These are phyloP conservation scores for Phanerodontia chrysosporium DNA, from an alignment of 768 basidiomycete species.

Conservation along the genomic window DNA sequence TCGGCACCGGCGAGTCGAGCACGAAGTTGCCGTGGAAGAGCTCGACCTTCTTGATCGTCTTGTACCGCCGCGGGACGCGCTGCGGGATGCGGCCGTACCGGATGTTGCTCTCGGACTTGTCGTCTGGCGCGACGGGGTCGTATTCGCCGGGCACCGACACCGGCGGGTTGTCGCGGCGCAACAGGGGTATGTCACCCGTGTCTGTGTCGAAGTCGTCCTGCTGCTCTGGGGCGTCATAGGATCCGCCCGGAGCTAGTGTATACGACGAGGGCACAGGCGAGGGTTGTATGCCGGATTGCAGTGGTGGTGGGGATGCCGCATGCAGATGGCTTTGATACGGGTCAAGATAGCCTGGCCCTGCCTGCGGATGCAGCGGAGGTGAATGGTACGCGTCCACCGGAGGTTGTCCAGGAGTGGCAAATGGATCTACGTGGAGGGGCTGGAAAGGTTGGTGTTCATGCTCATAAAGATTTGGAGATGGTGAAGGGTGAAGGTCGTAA, in stretches of 20 bases:
- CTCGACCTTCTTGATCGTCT: slow-evolving; percentile 92
- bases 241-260: slow-evolving; percentile 37
- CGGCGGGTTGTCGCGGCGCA: slow-evolving; percentile 31
- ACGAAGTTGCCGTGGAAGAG: slow-evolving; percentile 94
- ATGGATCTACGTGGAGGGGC: slow-evolving; percentile 37
- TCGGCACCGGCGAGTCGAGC: slow-evolving; percentile 83
- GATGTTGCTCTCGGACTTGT: slow-evolving; percentile 50
- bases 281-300: slow-evolving; percentile 6
- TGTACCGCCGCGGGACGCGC: slow-evolving; percentile 82
- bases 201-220: slow-evolving; percentile 37
- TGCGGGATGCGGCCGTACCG: slow-evolving; percentile 91
- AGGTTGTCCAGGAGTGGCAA: slow-evolving; percentile 27
- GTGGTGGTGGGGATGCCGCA: neutral
- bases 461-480: slow-evolving; percentile 30
- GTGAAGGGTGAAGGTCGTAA: slow-evolving; percentile 22
- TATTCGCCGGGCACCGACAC: slow-evolving; percentile 41
- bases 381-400: slow-evolving; percentile 14
- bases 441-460: slow-evolving; percentile 30
- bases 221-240: slow-evolving; percentile 26
- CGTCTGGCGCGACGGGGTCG: slow-evolving; percentile 28
- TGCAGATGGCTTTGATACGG: slow-evolving; percentile 9
- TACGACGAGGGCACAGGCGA: slow-evolving; percentile 23
- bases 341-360: slow-evolving; percentile 18
- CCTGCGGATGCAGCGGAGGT: slow-evolving; percentile 22
- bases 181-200: slow-evolving; percentile 61